Percentiles rank a stretch among this genome's conserved stretches.
Conservation (phyloP, 1,139 yeast species). For the Taphrina populina region DNA sequence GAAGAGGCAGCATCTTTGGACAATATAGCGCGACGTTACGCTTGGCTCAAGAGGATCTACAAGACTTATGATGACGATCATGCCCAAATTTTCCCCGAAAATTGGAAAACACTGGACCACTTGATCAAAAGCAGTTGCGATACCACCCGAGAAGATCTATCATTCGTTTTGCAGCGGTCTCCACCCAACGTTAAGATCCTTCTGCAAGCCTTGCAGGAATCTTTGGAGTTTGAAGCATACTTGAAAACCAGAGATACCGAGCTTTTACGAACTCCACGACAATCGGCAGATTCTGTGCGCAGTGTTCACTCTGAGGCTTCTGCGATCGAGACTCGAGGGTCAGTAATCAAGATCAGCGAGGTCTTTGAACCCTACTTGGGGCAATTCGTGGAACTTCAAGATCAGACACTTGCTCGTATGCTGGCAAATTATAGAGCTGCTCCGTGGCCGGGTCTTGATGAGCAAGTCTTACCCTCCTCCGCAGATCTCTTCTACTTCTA, state of each 20-base stretch:
- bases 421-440: constrained; percentile 48
- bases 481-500: constrained; percentile 80
- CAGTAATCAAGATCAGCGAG: constrained; percentile 58
- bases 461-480: constrained; percentile 69
- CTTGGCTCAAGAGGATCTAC: constrained; percentile 73
- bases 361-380: constrained; percentile 82
- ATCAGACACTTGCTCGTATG: constrained; percentile 59
- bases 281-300: constrained; percentile 33
- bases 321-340: constrained; percentile 41
- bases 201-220: constrained; percentile 59
- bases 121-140: constrained; percentile 65
- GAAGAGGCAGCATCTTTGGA: constrained; percentile 94
- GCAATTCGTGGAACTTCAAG: constrained; percentile 88
- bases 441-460: constrained; percentile 40
- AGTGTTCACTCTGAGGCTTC: constrained; percentile 9
- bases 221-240: constrained; percentile 75
- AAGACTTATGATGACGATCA: constrained; percentile 58
- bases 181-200: constrained; percentile 58
- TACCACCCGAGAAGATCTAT: constrained; percentile 64
- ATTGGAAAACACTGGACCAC: constrained; percentile 69
- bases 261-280: constrained; percentile 46
- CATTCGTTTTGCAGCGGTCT: constrained; percentile 49
- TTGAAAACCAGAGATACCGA: constrained; percentile 52
- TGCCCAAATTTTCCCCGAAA: constrained; percentile 59
- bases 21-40: constrained; percentile 73